phyloP scores from a whole-genome alignment of 2,329 filamentous ascomycete species.

The Colletotrichum melonis region DNA sequence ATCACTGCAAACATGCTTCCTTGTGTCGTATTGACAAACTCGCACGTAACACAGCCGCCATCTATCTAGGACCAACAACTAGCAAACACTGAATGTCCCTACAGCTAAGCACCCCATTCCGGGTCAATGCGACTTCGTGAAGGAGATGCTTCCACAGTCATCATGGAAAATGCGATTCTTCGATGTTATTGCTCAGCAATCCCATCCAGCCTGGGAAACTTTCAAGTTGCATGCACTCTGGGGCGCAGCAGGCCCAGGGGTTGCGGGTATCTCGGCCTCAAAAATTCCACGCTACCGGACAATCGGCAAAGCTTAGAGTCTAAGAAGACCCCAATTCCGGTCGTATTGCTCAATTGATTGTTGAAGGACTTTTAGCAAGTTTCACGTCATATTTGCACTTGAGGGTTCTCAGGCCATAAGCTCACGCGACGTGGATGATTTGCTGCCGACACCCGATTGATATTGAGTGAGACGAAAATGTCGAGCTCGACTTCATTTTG shows the following conservation, averaged over 20 bases:
- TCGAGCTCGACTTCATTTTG: conserved; percentile 23
- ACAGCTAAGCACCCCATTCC: too few relatives aligned
- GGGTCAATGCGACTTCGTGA: too few relatives aligned
- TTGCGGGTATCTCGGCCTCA: background rate
- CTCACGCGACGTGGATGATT: background rate
- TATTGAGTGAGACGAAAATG: background rate
- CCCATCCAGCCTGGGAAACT: background rate
- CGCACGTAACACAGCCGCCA: background rate
- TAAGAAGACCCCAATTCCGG: background rate
- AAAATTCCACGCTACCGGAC: background rate
- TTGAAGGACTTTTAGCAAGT: background rate
- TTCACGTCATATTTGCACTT: background rate
- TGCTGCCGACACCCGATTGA: background rate
- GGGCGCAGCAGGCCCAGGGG: background rate
- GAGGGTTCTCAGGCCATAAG: background rate
- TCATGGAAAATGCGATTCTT: background rate
- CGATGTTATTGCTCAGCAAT: background rate
- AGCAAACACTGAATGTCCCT: background rate
- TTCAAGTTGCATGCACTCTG: background rate
- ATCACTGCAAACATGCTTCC: background rate
- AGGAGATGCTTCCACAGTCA: background rate
- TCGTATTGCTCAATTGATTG: background rate
- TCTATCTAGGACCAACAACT: background rate
- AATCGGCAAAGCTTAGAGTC: background rate
- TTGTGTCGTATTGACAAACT: background rate